Conservation (phyloP, 495 filamentous ascomycete genomes). For the Trichocladium antarcticum region DNA sequence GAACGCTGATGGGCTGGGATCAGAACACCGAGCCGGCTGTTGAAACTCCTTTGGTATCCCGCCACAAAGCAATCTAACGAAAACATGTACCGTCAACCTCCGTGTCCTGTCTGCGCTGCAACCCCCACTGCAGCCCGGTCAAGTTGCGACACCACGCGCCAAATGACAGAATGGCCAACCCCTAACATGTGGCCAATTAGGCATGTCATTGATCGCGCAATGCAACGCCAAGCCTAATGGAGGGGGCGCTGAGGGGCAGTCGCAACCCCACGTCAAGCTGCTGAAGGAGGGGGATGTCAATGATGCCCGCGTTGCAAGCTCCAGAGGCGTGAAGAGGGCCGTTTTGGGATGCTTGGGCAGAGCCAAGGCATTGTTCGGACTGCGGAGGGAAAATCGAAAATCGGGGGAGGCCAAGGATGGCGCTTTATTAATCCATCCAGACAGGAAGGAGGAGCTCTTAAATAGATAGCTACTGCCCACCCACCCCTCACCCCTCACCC, state of each 20-base stretch:
- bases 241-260: constrained; percentile 24
- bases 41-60: background rate
- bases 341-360: background rate
- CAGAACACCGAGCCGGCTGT: no score
- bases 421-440: constrained; percentile 14
- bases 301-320: constrained; percentile 17
- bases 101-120: no score
- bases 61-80: constrained; percentile 1
- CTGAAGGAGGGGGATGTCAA: constrained; percentile 24
- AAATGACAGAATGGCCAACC: constrained; percentile 27
- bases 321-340: background rate
- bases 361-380: no score
- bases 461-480: no score
- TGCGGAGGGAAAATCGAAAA: background rate
- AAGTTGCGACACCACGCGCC: constrained; percentile 18
- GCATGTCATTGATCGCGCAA: constrained; percentile 25
- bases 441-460: no score
- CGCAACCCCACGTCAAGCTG: constrained; percentile 22
- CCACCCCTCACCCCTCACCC: background rate
- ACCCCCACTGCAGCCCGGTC: constrained; percentile 5
- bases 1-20: no score
- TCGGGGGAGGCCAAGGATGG: background rate
- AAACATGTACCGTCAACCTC: no score
- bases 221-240: constrained; percentile 22
- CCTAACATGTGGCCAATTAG: constrained; percentile 17